Conservation (phyloP, 805 yeast genomes). For the Monosporozyma servazzii region DNA sequence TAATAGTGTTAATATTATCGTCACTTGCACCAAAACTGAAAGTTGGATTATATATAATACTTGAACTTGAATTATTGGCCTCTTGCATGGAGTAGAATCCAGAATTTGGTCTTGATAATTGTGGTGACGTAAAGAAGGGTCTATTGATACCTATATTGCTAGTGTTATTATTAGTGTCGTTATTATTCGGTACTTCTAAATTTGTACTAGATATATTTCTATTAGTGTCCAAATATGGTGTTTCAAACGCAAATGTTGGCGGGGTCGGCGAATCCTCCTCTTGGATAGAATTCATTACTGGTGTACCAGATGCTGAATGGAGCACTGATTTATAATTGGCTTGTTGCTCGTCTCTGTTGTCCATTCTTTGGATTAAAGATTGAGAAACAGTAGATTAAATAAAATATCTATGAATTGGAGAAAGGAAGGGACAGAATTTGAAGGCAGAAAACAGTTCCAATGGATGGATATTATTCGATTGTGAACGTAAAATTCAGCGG, state of each 20-base stretch:
- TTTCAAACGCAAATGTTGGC: conserved; percentile 9
- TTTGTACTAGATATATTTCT: not conserved
- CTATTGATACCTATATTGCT: conserved; percentile 1
- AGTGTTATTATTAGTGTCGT: not conserved
- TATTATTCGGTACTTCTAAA: not conserved
- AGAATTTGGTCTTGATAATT: conserved; percentile 13
- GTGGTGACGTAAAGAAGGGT: conserved; percentile 16
- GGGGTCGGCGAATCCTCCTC: conserved; percentile 21
- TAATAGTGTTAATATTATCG: not conserved
- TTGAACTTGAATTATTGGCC: conserved; percentile 29
- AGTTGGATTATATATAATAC: conserved; percentile 24
- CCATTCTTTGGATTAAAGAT: not conserved
- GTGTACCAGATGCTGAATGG: conserved; percentile 10
- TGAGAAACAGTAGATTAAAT: not conserved
- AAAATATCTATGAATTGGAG: not conserved
- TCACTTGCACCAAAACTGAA: conserved; percentile 26
- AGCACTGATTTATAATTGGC: conserved; percentile 1
- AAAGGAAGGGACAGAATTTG: not conserved
- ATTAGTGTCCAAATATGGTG: conserved; percentile 7
- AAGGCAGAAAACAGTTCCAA: not conserved
- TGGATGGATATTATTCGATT: not conserved
- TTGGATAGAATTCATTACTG: conserved; percentile 22
- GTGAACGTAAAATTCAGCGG: not conserved
- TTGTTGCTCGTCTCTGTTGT: conserved; percentile 1
- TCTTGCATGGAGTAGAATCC: conserved; percentile 22